A percentile compares a stretch with the other conserved stretches of the same genome.
Conservation (phyloP, 495 filamentous ascomycete species). For the Cladorrhinum samala region DNA sequence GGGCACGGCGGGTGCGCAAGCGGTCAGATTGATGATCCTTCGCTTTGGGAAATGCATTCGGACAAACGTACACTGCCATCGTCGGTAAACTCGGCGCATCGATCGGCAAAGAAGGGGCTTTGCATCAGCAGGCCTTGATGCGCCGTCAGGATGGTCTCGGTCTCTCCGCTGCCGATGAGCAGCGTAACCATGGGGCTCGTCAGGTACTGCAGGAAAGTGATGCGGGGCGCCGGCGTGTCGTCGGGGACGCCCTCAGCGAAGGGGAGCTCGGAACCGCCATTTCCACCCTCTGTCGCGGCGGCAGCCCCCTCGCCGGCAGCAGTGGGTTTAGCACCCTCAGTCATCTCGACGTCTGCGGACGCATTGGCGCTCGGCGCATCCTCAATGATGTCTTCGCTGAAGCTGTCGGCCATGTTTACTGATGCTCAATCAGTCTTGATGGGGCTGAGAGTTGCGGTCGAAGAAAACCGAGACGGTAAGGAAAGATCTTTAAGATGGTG, state of each 20-base stretch:
- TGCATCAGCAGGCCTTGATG: conserved; percentile 71
- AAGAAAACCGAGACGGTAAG: neutral
- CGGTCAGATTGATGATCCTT: too few species aligned
- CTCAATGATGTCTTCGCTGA: conserved; percentile 30
- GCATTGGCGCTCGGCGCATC: conserved; percentile 27
- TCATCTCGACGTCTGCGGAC: conserved; percentile 47
- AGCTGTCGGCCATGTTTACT: conserved; percentile 34
- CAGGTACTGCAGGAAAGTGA: conserved; percentile 53
- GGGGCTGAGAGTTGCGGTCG: neutral
- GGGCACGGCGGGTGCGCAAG: too few species aligned
- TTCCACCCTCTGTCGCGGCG: conserved; percentile 9
- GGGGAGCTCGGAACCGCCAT: too few species aligned
- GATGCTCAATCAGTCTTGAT: neutral
- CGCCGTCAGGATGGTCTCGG: conserved; percentile 59
- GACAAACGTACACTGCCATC: conserved; percentile 39
- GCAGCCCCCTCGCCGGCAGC: conserved; percentile 7
- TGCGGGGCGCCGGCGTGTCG: conserved; percentile 29
- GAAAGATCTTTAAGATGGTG: neutral
- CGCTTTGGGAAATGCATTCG: neutral
- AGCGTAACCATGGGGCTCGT: conserved; percentile 75
- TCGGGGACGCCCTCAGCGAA: conserved; percentile 39
- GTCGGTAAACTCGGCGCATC: conserved; percentile 51
- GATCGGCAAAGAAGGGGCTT: conserved; percentile 67
- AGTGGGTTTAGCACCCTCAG: conserved; percentile 25
- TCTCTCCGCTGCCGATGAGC: conserved; percentile 58